Conservation (phyloP, 225 moss, liverwort and hornwort species). For the Pseudisothecium myosuroides region DNA sequence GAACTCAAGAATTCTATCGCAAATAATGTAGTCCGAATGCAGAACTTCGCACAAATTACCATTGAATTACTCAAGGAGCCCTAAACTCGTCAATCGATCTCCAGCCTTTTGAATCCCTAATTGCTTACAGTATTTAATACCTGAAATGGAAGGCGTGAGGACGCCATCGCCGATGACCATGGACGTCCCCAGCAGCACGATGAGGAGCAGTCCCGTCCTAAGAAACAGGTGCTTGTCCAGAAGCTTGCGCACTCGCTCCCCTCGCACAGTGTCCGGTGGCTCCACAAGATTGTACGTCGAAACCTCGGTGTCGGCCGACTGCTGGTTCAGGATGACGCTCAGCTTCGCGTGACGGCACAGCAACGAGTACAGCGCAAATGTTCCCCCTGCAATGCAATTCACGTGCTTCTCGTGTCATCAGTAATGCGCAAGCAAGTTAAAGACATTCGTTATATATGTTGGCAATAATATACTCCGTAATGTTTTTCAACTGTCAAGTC, state of each 20-base stretch:
- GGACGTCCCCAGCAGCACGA: constrained; percentile 63
- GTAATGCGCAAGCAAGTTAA: no score
- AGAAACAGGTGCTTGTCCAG: constrained; percentile 41
- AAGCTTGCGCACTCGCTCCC: constrained; percentile 32
- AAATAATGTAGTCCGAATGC: no score
- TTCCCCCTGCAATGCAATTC: constrained; percentile 37
- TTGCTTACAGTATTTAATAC: neutral
- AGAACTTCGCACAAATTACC: neutral
- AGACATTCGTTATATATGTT: no score
- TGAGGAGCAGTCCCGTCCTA: constrained; percentile 43
- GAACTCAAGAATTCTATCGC: neutral
- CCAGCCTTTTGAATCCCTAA: neutral
- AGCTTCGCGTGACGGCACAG: constrained; percentile 69
- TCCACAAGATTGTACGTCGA: constrained; percentile 57
- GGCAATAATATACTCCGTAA: neutral
- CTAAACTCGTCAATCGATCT: neutral
- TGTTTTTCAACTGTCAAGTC: neutral
- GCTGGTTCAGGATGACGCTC: constrained; percentile 69
- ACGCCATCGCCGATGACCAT: constrained; percentile 91
- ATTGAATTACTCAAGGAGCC: neutral
- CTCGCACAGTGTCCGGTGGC: constrained; percentile 9
- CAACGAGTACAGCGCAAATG: constrained; percentile 83
- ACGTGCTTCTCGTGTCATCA: neutral
- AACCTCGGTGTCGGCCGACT: constrained; percentile 59
- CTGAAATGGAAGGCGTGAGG: constrained; percentile 84